These are phyloP conservation scores for peach (Prunus persica) DNA, from an alignment of 306 rosid species.

Conservation along the genomic window DNA sequence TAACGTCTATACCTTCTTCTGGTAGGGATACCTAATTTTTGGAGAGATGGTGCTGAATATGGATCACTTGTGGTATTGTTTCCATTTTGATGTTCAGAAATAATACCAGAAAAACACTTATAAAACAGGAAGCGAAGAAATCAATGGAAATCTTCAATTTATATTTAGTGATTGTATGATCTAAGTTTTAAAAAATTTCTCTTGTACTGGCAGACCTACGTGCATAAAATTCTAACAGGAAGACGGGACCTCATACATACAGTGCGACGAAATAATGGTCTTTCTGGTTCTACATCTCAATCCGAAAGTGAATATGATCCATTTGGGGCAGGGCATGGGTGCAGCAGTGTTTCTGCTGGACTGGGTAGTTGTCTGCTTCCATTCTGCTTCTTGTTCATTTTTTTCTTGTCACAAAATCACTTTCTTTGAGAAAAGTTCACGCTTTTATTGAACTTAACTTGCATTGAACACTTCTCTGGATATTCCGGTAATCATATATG, in stretches of 20 bases:
- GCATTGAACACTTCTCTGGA: neutral
- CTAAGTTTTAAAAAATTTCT: neutral
- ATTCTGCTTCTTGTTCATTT: neutral
- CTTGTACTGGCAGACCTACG: constrained; percentile 63
- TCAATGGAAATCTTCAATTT: neutral
- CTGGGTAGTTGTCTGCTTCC: constrained; percentile 59
- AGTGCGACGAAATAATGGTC: constrained; percentile 58
- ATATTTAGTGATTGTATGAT: neutral
- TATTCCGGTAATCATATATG: neutral
- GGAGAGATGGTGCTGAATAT: neutral
- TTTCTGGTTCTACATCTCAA: constrained; percentile 68
- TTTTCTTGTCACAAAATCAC: neutral
- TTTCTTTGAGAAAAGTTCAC: neutral
- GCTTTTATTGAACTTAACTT: neutral
- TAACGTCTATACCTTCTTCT: neutral
- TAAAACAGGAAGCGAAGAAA: neutral
- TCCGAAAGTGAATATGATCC: constrained; percentile 87
- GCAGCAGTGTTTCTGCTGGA: constrained; percentile 94
- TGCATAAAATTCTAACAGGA: constrained; percentile 89
- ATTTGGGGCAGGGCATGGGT: constrained; percentile 93
- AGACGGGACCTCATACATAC: constrained; percentile 71
- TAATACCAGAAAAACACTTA: neutral
- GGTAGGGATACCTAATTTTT: neutral
- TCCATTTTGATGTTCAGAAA: neutral
- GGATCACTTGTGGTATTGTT: neutral